Base-by-base conservation (phyloP, 768 basidiomycete genomes). In the Asterophora parasitica region DNA sequence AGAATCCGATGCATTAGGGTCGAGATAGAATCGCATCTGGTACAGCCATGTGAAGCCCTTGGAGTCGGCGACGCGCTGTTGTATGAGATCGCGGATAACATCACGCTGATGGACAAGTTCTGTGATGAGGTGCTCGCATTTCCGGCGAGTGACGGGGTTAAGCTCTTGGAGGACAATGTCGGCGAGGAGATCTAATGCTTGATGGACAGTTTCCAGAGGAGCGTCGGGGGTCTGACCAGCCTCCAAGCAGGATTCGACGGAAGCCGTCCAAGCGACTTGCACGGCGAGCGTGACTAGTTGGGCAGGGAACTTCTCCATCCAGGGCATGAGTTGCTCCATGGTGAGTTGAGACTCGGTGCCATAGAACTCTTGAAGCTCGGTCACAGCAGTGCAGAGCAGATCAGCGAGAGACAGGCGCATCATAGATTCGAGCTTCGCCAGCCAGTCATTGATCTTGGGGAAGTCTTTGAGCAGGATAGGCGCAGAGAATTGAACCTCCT, bases 381-480 rank as follows among this genome's bases (percentile, higher is more conserved):
- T 70, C 26, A 94, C 91, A 1, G 91, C 83, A 31, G 87, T 83
- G 10, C 79, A 80, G 16, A 98, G 79, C 7, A 92, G 72, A 46
- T 82, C 75, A 1, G 96, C 91, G 38, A 99, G 76, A 8, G 95
- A 93, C 15, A 86, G 59, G 20, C 90, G 80, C 94, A 98, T 98
- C 77, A 91, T 88, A 1, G 82, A 75, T 65, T 99, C 96, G 44
- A 98, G 77, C 56, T 83, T 85, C 34, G 87, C 85, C 36, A 99
- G 77, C 96, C 96, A 99, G 60, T 99, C 96, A 62, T 99, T 99
- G 73, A 99, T 97, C 70, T 93, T 94, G 4, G 94, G 90, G 64
- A 80, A 95, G 55, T 97, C 91, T 63, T 95, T 92, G 55, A 98
- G 74, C 9, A 85, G 61, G 57, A 99, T 88, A 1, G 92, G 86